Percentiles rank a stretch among this genome's conserved stretches.
These are phyloP conservation scores for Sporothrix inflata DNA, from an alignment of 2,329 filamentous ascomycete species.

Conservation along the genomic window DNA sequence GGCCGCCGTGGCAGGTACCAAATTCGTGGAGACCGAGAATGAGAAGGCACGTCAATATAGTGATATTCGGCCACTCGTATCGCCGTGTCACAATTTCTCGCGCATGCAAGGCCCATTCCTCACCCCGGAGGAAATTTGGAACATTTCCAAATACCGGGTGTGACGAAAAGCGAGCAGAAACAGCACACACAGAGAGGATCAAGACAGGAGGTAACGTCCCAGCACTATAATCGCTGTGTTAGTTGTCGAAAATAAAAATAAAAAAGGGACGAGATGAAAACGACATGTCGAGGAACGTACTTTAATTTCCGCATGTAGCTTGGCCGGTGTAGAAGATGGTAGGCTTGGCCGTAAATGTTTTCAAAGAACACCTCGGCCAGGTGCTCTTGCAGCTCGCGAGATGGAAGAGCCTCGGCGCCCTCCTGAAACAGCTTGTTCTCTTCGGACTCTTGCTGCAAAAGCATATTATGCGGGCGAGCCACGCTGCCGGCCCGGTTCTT, in stretches of 20 bases:
- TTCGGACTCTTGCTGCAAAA: constrained; percentile 66
- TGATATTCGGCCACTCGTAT: constrained; percentile 95
- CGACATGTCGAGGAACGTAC: constrained; percentile 48
- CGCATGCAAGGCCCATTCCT: constrained; percentile 88
- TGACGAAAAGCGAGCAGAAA: constrained; percentile 91
- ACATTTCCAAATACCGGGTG: constrained; percentile 74
- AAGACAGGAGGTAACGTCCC: constrained; percentile 86
- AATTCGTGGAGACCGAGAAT: constrained; percentile 93
- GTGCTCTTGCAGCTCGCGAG: constrained; percentile 88
- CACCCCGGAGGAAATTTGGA: constrained; percentile 80
- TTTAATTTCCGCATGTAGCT: constrained; percentile 90
- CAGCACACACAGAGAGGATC: constrained; percentile 89
- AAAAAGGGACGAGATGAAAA: not conserved
- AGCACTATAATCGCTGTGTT: constrained; percentile 51
- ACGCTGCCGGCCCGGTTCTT: constrained; percentile 51
- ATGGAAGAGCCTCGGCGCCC: constrained; percentile 78
- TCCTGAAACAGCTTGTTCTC: constrained; percentile 79
- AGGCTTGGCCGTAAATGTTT: constrained; percentile 91
- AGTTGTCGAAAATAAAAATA: constrained; percentile 15
- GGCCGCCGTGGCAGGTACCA: constrained; percentile 91
- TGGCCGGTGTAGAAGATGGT: constrained; percentile 92
- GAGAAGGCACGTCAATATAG: constrained; percentile 86
- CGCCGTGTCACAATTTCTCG: constrained; percentile 82
- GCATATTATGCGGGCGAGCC: constrained; percentile 39
- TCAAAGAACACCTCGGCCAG: constrained; percentile 95